phyloP scores from a whole-genome alignment of 441 rosid genomes.

The Viola pubescens region DNA sequence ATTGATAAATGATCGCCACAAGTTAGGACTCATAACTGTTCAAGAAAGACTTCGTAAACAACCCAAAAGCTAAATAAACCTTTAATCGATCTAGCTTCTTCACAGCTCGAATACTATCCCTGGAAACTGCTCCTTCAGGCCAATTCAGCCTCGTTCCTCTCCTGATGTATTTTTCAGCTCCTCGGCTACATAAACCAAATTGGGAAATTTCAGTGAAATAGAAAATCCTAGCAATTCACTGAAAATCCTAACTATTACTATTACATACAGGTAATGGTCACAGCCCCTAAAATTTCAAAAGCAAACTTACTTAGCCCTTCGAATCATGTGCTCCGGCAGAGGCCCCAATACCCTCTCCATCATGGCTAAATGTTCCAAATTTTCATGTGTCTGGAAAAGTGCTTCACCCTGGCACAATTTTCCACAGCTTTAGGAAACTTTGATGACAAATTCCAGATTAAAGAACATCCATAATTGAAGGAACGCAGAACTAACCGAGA shows the following conservation, averaged over 20 bases:
- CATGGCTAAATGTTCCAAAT: constrained; percentile 84
- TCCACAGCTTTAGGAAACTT: constrained; percentile 2
- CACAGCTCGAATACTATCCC: constrained; percentile 79
- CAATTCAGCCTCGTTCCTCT: constrained; percentile 57
- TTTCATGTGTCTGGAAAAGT: constrained; percentile 75
- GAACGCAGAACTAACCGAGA: constrained; percentile 41
- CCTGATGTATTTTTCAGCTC: constrained; percentile 67
- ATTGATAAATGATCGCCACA: constrained; percentile 1
- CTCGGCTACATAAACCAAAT: constrained; percentile 35
- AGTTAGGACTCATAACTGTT: background rate
- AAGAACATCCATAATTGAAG: background rate
- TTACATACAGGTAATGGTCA: background rate
- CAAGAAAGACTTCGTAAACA: background rate
- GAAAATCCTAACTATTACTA: no score
- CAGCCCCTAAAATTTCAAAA: background rate
- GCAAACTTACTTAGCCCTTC: constrained; percentile 45
- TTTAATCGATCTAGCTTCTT: constrained; percentile 56
- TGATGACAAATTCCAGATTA: background rate
- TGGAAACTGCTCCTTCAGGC: constrained; percentile 80
- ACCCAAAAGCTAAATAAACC: constrained; percentile 30
- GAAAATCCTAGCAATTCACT: background rate
- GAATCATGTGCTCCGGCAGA: constrained; percentile 64
- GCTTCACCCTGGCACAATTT: constrained; percentile 55
- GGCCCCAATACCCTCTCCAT: constrained; percentile 89
- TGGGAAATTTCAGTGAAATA: background rate